Evolutionary conservation across 2,329 filamentous ascomycete genomes (phyloP).

Genomic region (Endocalyx cinctus): DNA sequence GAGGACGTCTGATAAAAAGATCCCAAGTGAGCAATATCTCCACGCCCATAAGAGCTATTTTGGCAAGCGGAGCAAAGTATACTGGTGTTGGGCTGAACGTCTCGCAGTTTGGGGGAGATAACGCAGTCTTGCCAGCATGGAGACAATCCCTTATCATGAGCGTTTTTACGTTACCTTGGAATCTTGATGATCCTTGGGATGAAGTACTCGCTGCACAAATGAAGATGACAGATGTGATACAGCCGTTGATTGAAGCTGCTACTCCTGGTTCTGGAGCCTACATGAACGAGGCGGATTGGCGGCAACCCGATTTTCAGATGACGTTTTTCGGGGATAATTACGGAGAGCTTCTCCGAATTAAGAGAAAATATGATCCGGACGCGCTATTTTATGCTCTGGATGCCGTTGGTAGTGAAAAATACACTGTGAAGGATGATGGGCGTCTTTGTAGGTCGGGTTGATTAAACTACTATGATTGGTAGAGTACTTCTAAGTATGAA

Average conservation of each 20-base stretch:
- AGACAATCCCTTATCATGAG: constrained; percentile 26
- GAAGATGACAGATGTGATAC: no score
- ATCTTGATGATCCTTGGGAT: constrained; percentile 16
- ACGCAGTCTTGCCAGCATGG: constrained; percentile 34
- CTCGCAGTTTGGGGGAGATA: constrained; percentile 23
- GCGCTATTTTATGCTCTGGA: constrained; percentile 31
- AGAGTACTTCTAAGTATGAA: no score
- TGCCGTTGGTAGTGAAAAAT: constrained; percentile 34
- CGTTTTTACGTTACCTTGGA: constrained; percentile 14
- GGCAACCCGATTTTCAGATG: constrained; percentile 31
- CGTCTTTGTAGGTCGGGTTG: no score
- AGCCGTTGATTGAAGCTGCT: no score
- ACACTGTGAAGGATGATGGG: no score
- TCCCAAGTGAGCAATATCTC: no score
- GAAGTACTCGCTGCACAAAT: constrained; percentile 17
- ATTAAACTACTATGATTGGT: no score
- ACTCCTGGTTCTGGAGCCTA: constrained; percentile 21
- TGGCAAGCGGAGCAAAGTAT: constrained; percentile 27
- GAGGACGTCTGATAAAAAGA: constrained; percentile 36
- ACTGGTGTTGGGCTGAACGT: constrained; percentile 22
- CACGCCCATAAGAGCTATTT: constrained; percentile 28
- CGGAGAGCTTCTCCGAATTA: constrained; percentile 27
- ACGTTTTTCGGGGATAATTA: constrained; percentile 34
- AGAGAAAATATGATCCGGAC: constrained; percentile 31
- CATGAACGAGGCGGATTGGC: constrained; percentile 29